Conservation (phyloP, 164 flowering plant species). For the Akebia trifoliata region DNA sequence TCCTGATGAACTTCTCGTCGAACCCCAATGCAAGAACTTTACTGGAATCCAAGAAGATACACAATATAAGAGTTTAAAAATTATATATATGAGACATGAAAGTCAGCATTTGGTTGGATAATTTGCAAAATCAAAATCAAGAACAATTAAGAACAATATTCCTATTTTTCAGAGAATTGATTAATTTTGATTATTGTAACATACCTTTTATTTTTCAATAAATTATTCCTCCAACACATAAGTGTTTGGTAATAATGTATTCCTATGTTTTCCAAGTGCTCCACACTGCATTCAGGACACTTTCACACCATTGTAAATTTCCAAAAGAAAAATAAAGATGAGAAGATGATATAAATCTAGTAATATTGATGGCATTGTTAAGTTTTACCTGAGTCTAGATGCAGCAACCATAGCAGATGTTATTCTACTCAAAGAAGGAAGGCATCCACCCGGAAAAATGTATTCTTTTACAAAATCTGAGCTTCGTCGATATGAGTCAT, state of each 20-base stretch:
- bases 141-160: too few relatives aligned
- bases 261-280: constrained; percentile 86
- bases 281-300: constrained; percentile 51
- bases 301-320: background rate
- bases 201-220: constrained; percentile 67
- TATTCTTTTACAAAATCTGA: constrained; percentile 91
- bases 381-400: constrained; percentile 66
- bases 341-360: background rate
- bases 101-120: too few relatives aligned
- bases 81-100: too few relatives aligned
- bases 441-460: constrained; percentile 86
- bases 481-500: constrained; percentile 78
- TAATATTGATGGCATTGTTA: background rate
- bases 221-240: constrained; percentile 66
- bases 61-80: too few relatives aligned
- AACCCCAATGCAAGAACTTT: constrained; percentile 66
- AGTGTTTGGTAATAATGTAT: constrained; percentile 84
- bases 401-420: constrained; percentile 81
- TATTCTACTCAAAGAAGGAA: constrained; percentile 75
- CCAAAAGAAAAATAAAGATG: background rate
- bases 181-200: background rate
- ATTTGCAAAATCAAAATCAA: too few relatives aligned
- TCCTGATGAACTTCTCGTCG: constrained; percentile 77
- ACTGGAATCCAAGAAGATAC: constrained; percentile 29
- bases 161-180: too few relatives aligned